Conservation (phyloP, 306 rosid genomes). For the Cucurbita argyrosperma region DNA sequence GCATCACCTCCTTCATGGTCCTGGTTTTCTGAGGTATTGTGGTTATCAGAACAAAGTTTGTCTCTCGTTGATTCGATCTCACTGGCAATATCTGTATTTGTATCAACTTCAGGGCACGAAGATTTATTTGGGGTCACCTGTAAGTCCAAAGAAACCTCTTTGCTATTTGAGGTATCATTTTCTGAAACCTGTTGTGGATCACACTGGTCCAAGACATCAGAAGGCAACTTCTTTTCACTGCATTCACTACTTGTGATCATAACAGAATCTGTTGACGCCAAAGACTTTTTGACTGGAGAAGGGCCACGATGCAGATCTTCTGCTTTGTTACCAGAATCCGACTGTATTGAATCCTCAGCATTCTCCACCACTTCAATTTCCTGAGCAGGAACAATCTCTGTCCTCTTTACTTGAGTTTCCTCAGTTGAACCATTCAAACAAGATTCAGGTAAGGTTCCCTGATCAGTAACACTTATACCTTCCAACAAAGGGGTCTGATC, state of each 20-base stretch:
- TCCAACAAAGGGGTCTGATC: slow-evolving; percentile 4
- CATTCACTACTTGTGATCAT: neutral
- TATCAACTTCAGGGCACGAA: slow-evolving; percentile 4
- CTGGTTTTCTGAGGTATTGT: neutral
- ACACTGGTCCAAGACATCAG: slow-evolving; percentile 14
- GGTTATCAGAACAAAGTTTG: neutral
- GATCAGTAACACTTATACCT: neutral
- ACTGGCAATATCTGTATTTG: neutral
- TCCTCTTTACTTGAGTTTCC: slow-evolving; percentile 13
- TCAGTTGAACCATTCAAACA: slow-evolving; percentile 11
- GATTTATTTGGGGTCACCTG: slow-evolving; percentile 2
- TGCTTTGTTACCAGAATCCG: slow-evolving; percentile 9
- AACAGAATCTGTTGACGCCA: slow-evolving; percentile 1
- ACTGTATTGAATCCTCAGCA: slow-evolving; percentile 8
- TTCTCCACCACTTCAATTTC: slow-evolving; percentile 12
- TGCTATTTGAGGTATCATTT: slow-evolving; percentile 5
- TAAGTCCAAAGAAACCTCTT: slow-evolving; percentile 9
- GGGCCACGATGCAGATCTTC: slow-evolving; percentile 18
- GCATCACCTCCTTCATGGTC: neutral
- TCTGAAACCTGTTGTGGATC: slow-evolving; percentile 16
- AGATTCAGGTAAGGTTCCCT: slow-evolving; percentile 22
- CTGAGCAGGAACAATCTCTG: slow-evolving; percentile 5
- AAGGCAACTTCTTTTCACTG: slow-evolving; percentile 7
- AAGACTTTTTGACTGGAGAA: slow-evolving; percentile 25
- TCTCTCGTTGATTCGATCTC: neutral